Evolutionary conservation across 176 grass and related monocot genomes (phyloP).

Genomic region (Avena eriantha): DNA sequence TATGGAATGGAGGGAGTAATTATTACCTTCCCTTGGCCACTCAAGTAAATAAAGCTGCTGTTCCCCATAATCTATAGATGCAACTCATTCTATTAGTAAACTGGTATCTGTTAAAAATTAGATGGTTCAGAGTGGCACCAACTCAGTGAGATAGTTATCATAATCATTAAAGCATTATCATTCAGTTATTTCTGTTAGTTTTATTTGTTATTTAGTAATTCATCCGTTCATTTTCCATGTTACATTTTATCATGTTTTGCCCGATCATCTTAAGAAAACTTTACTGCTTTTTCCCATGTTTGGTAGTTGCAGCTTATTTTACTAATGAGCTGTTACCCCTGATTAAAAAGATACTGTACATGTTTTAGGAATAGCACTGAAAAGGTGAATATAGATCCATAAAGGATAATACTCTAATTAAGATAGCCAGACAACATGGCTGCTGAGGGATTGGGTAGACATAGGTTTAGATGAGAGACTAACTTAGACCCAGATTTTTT

Average conservation of each 20-base stretch:
- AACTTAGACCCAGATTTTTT: background rate
- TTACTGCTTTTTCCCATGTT: background rate
- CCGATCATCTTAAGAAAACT: background rate
- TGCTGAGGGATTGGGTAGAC: background rate
- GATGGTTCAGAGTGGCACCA: background rate
- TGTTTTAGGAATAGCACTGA: background rate
- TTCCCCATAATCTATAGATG: background rate
- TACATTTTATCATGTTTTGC: background rate
- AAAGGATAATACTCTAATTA: background rate
- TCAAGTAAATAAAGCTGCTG: background rate
- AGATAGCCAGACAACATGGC: background rate
- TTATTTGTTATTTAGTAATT: slow-evolving; percentile 1
- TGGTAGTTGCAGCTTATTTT: slow-evolving; percentile 5
- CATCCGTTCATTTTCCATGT: slow-evolving; percentile 15
- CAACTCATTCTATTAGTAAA: slow-evolving; percentile 1
- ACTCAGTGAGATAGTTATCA: background rate
- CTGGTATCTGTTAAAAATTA: background rate
- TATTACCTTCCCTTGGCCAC: background rate
- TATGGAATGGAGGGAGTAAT: too few relatives aligned
- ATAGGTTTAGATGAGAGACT: background rate
- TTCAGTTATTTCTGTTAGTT: background rate
- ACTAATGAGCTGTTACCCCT: background rate
- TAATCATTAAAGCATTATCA: background rate
- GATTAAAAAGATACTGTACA: background rate
- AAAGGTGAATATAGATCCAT: background rate